Base-by-base conservation (phyloP, 345 rosid genomes). In the rapeseed (Brassica napus) region DNA sequence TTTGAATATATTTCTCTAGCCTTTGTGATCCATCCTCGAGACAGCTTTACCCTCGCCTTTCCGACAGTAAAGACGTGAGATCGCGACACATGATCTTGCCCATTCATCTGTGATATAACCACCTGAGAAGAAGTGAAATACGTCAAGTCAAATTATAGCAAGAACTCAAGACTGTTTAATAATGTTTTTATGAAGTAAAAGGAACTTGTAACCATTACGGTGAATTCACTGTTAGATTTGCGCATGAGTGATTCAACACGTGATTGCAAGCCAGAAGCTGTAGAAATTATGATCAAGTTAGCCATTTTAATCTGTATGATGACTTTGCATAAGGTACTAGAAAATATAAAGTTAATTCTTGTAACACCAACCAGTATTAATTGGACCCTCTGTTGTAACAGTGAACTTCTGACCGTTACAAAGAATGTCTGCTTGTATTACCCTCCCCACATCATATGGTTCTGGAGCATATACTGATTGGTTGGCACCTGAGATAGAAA, bases 21-120 rank as follows among this genome's bases (percentile, higher is more conserved):
- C 82, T 96, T 96, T 37, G 99, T 89, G 68, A 96, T 93, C 99
- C 99, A 96, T 78, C 97, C 99, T 81, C 99, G 82, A 73, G 91
- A 89, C 31, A 96, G 95, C 86, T 96, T 96, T 77, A 96, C 84
- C 85, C 99, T 88, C 81, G 87, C 72, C 83, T 89, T 96, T 79
- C 99, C 97, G 77, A 93, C 89, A 76, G 86, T 87, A 39, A 93
- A 86, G 3, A 72, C 24, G 7, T 93, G 97, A 15, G 99, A 93
- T 73, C 84, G 73, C 23, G 97, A 88, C n/a, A 86, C 64, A 79
- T 93, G 76, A 71, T 87, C 91, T 86, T 93, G 98, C 49, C 97
- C 98, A 82, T 96, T 96, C 82, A 91, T 93, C 84, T 89, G 87
- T 52, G 92, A 89, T 84, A 95, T 87, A 71, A 84, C 77, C 28